These are phyloP conservation scores for Phytopythium mirpurense DNA, from an alignment of 352 stramenopile genomes.

Conservation along the genomic window DNA sequence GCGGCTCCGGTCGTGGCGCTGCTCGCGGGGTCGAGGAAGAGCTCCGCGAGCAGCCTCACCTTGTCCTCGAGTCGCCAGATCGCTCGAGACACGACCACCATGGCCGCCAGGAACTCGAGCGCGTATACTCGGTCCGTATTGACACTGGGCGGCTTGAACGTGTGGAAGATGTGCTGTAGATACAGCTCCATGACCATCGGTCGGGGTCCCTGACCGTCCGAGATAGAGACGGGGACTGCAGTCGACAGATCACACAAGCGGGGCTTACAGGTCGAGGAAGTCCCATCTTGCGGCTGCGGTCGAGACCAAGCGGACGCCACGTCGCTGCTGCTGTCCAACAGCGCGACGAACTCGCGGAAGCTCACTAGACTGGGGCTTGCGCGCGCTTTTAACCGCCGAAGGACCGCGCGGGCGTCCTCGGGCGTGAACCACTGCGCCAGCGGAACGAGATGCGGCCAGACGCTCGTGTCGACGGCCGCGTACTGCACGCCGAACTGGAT, in stretches of 20 bases:
- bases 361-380: slow-evolving; percentile 29
- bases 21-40: slow-evolving; percentile 47
- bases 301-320: neutral
- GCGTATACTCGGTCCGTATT: slow-evolving; percentile 30
- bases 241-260: neutral
- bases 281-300: neutral
- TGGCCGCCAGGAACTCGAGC: slow-evolving; percentile 53
- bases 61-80: slow-evolving; percentile 66
- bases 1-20: slow-evolving; percentile 3
- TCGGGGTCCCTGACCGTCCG: neutral
- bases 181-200: slow-evolving; percentile 38
- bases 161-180: slow-evolving; percentile 59
- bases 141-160: slow-evolving; percentile 21
- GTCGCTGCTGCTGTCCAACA: slow-evolving; percentile 22
- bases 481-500: slow-evolving; percentile 52
- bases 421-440: slow-evolving; percentile 64
- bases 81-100: slow-evolving; percentile 50
- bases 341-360: slow-evolving; percentile 41
- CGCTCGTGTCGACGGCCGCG: slow-evolving; percentile 32
- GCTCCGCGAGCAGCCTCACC: slow-evolving; percentile 33
- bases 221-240: neutral
- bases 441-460: slow-evolving; percentile 58
- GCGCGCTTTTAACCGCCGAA: slow-evolving; percentile 21
- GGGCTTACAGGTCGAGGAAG: neutral
- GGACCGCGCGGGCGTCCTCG: slow-evolving; percentile 35